Evolutionary conservation across 2,329 filamentous ascomycete genomes (phyloP), one percentile per base, ranked within the genome.

Genomic region (Aspergillus vadensis): DNA sequence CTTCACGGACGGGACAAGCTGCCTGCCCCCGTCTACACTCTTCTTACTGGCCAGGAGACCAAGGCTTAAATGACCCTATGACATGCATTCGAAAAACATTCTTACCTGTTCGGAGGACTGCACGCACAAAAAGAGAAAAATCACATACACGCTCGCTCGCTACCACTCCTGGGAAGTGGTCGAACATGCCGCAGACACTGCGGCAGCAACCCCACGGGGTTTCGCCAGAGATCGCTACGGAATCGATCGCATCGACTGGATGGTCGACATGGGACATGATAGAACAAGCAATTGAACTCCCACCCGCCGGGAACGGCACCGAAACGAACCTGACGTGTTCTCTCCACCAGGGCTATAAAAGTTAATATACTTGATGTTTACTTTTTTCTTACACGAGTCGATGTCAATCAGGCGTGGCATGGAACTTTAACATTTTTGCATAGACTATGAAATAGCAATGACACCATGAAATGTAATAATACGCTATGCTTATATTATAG

Each of bases 1-100:
- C 87, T 99, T 68, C 91, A 96, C 75, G 95, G 95, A 69, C 88
- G 92, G 69, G 89, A 92, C 65, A 95, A 96, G 85, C 89, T 99
- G 69, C 87, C 89, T 69, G 89, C 88, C 58, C 92, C 92, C 10
- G 89, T 93, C 55, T 86, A 90, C 75, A 96, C 94, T 47, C 86
- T 99, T 39, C 85, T 99, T 64, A 88, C 83, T 49, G 85, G 86
- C 65, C 86, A 89, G 74, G 76, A 77, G 58, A 71, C 74, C 64
- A 70, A 67, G 63, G 54, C 36, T 50, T 50, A 56, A 58, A 58
- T 55, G 51, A 55, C 41, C 43, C 61, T 61, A 32, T 32, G 17
- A 55, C 21, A 55, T 30, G 39, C 52, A 58, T 36, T 36, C 39
- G 41, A 49, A 60, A 53, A 48, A 47, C 23, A 54, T 55, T 57